A percentile compares a stretch with the other conserved stretches of the same genome.
These are phyloP conservation scores for Carex arenaria DNA, from an alignment of 202 grass and related monocot species.

Conservation along the genomic window DNA sequence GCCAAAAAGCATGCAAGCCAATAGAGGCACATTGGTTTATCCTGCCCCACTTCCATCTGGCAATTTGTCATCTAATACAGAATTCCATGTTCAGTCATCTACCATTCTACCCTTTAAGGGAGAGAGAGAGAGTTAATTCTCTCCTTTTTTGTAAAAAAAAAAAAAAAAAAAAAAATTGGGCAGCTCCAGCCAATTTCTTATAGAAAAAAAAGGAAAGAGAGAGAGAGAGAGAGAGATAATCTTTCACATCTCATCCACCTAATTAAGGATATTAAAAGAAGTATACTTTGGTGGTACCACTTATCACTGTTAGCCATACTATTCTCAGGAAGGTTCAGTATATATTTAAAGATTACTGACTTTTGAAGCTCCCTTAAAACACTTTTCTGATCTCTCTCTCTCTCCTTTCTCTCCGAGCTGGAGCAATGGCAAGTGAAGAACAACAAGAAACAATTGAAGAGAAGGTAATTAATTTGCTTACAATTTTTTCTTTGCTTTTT, in stretches of 20 bases:
- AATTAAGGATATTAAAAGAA: conserved; percentile 22
- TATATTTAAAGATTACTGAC: conserved; percentile 18
- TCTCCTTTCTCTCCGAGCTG: conserved; percentile 18
- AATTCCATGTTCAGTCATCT: conserved; percentile 21
- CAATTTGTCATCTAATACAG: conserved; percentile 25
- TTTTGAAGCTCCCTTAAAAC: conserved; percentile 18
- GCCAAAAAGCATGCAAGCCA: conserved; percentile 3
- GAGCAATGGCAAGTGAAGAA: conserved; percentile 26
- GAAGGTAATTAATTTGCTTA: conserved; percentile 21
- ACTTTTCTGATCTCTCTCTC: conserved; percentile 7
- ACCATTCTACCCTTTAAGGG: background rate
- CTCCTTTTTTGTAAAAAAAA: background rate
- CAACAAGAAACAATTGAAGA: conserved; percentile 19
- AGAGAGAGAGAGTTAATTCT: conserved; percentile 10
- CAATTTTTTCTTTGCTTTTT: background rate
- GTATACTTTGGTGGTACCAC: background rate
- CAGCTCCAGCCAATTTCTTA: background rate
- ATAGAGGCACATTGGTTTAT: background rate
- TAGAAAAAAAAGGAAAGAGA: background rate
- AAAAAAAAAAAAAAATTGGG: background rate
- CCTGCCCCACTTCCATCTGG: conserved; percentile 17
- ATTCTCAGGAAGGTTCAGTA: conserved; percentile 3
- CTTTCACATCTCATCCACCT: conserved; percentile 16
- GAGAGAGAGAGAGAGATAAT: background rate
- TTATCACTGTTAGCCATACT: background rate